Evolutionary conservation across 306 rosid genomes (phyloP).

Genomic region (Trifolium pratense): DNA sequence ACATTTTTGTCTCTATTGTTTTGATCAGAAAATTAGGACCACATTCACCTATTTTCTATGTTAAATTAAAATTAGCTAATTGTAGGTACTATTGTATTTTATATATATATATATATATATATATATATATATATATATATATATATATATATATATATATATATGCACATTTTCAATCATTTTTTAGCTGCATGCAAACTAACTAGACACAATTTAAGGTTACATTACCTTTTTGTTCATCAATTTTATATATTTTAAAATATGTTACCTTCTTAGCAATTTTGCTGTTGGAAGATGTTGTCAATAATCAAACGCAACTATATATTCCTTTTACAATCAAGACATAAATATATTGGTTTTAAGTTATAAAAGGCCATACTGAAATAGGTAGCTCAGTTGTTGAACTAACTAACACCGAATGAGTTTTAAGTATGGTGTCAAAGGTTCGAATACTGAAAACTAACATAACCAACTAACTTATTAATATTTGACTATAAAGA

Average conservation of each 20-base stretch:
- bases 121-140: no score
- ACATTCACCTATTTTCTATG: background rate
- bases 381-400: background rate
- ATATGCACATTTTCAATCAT: no score
- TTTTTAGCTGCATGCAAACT: background rate
- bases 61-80: background rate
- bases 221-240: conserved; percentile 20
- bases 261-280: conserved; percentile 17
- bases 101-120: background rate
- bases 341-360: background rate
- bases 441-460: background rate
- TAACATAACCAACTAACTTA: background rate
- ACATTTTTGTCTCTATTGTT: conserved; percentile 41
- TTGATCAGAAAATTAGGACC: conserved; percentile 32
- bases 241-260: conserved; percentile 20
- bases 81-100: background rate
- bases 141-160: no score
- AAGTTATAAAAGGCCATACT: background rate
- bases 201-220: conserved; percentile 21
- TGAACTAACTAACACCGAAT: background rate
- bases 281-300: conserved; percentile 13
- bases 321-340: background rate
- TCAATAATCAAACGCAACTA: background rate
- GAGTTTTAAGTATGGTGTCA: background rate
- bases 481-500: background rate